Evolutionary conservation across 2,329 filamentous ascomycete genomes (phyloP).

Genomic region (Ramichloridium luteum): DNA sequence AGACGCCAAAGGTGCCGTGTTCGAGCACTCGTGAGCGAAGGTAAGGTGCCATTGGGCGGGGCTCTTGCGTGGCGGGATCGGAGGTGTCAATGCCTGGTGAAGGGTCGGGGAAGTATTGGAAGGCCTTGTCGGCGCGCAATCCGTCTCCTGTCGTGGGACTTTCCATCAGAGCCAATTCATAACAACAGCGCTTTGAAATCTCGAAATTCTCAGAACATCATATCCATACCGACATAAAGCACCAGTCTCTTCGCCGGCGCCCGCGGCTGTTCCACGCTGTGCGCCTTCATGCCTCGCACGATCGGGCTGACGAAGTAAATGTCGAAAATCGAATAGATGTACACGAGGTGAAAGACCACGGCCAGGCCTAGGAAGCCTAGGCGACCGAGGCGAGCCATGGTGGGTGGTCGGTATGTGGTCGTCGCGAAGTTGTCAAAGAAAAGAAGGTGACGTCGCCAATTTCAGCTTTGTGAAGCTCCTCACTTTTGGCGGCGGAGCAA

Average conservation of each 20-base stretch:
- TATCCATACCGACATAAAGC: constrained; percentile 68
- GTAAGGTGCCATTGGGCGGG: constrained; percentile 78
- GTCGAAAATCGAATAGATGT: constrained; percentile 93
- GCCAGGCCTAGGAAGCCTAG: constrained; percentile 79
- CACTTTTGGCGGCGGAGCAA: too few relatives aligned
- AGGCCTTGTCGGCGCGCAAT: constrained; percentile 91
- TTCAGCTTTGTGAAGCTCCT: too few relatives aligned
- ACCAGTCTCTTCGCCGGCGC: constrained; percentile 83
- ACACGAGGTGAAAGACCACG: constrained; percentile 83
- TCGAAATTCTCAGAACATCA: background rate
- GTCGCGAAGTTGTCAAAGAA: too few relatives aligned
- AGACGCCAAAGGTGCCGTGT: constrained; percentile 91
- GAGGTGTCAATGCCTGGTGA: constrained; percentile 47
- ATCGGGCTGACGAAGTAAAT: constrained; percentile 98
- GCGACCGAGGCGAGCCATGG: constrained; percentile 49
- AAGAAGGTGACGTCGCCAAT: too few relatives aligned
- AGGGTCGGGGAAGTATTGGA: constrained; percentile 84
- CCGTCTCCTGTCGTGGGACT: constrained; percentile 55
- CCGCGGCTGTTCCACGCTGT: constrained; percentile 52
- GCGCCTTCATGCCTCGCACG: constrained; percentile 85
- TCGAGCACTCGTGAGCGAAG: constrained; percentile 77
- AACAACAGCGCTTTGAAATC: too few relatives aligned
- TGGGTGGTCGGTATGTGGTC: too few relatives aligned
- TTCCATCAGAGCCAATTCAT: too few relatives aligned
- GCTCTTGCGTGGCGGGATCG: constrained; percentile 39